Evolutionary conservation across 768 basidiomycete species (phyloP).

Genomic region (Calocera viscosa): DNA sequence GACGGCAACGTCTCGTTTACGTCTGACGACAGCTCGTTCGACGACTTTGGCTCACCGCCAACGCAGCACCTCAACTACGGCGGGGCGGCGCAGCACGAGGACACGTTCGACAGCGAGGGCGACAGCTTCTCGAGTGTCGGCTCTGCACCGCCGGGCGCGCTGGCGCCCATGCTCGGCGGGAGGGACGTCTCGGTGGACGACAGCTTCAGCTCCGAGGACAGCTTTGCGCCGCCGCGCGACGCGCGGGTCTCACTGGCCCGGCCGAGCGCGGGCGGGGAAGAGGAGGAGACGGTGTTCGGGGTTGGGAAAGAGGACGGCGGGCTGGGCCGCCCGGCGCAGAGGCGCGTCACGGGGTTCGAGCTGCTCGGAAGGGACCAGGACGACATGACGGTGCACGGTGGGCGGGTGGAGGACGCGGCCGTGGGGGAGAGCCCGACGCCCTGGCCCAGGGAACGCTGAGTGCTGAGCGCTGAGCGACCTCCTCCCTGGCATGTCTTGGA

Average conservation of each 20-base stretch:
- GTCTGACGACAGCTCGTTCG: constrained; percentile 5
- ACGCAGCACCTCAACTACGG: constrained; percentile 4
- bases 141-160: not conserved
- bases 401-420: constrained; percentile 38
- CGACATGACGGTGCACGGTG: constrained; percentile 50
- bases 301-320: constrained; percentile 26
- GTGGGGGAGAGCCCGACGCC: constrained; percentile 60
- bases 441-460: constrained; percentile 15
- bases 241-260: constrained; percentile 52
- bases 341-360: constrained; percentile 28
- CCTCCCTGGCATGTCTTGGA: no score
- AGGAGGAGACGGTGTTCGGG: constrained; percentile 37
- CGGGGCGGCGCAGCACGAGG: constrained; percentile 12
- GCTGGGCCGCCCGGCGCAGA: constrained; percentile 44
- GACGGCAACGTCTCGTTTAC: not conserved
- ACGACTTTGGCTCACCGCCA: not conserved
- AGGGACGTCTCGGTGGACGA: not conserved
- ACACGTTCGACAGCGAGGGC: constrained; percentile 10
- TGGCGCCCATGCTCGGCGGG: not conserved
- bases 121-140: constrained; percentile 1
- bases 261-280: constrained; percentile 43
- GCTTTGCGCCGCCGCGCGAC: constrained; percentile 19
- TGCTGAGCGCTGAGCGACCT: no score
- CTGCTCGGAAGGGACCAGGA: constrained; percentile 54
- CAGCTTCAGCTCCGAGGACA: constrained; percentile 6